Evolutionary conservation across 2,329 filamentous ascomycete species (phyloP), one percentile per base, ranked within the genome.

Genomic region (Penicillium sp.): DNA sequence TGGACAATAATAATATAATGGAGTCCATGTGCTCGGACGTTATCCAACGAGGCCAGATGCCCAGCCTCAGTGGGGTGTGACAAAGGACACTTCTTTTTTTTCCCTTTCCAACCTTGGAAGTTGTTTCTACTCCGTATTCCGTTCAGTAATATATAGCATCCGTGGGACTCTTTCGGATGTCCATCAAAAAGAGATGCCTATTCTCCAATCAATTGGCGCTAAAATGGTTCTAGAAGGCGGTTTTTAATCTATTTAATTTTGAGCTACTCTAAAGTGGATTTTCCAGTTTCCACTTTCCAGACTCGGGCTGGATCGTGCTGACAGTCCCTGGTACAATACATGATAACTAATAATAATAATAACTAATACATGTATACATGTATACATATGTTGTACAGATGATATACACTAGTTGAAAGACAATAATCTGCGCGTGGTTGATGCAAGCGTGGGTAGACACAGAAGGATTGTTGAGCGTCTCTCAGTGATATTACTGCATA

Each of bases 221-320:
- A 61, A 57, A 62, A 55, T 48, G 29, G 55, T 66, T 67, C 65
- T 65, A 66, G 63, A 67, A 66, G 60, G 53, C 60, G 23, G 49
- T 60, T 55, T 60, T 59, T 59, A 49, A 62, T 52, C 3, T 52
- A 54, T 51, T 44, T 25, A 39, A 57, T 35, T 39, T 19, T 29
- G 35, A 39, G 39, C n/a, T 27, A 53, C 31, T 57, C 49, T 45
- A 53, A 47, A 53, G 54, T 57, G 54, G 42, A 15, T 47, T 31
- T 47, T 10, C 45, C n/a, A 43, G 41, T 29, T 56, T 33, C 55
- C 55, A 57, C 54, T 47, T 52, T 52, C 55, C 54, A 48, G 29
- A 25, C 53, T 49, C 49, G 41, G 53, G 51, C 53, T 58, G 44
- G 43, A 61, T 60, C 50, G 45, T 60, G 59, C 57, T 61, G 47